These are phyloP conservation scores for Emmonsiellopsis sp. DNA, from an alignment of 2,329 filamentous ascomycete genomes.

Conservation along the genomic window DNA sequence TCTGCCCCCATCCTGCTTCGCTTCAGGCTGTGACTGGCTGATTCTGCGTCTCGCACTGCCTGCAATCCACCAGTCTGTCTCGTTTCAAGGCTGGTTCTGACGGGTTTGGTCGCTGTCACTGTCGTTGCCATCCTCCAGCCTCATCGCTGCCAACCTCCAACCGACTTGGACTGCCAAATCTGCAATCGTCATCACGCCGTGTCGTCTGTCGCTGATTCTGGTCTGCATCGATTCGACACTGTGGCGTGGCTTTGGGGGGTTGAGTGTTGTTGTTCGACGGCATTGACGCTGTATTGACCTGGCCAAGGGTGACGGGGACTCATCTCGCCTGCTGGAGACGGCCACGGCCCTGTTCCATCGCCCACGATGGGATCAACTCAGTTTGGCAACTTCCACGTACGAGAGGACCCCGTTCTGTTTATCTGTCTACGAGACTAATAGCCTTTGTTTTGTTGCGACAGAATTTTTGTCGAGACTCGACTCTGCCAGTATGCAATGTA, in stretches of 20 bases:
- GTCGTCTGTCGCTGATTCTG: too few species aligned
- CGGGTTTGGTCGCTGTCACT: not conserved
- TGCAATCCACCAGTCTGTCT: not conserved
- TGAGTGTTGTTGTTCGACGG: too few species aligned
- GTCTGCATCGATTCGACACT: not conserved
- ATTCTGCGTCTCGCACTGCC: not conserved
- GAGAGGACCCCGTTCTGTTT: constrained; percentile 14
- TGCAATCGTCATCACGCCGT: too few species aligned
- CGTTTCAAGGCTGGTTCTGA: not conserved
- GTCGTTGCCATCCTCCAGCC: not conserved
- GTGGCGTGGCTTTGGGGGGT: not conserved
- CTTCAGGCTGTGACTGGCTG: not conserved
- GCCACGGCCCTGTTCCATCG: constrained; percentile 1
- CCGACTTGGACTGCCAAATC: too few species aligned
- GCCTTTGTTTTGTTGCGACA: constrained; percentile 27
- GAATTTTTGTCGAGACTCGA: constrained; percentile 78
- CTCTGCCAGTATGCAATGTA: constrained; percentile 77
- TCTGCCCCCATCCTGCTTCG: not conserved
- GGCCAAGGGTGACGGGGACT: too few species aligned
- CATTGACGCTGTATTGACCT: too few species aligned
- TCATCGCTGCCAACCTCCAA: not conserved
- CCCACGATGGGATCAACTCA: constrained; percentile 43
- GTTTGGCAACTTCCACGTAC: constrained; percentile 52
- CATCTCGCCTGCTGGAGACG: not conserved
- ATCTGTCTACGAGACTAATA: not conserved